phyloP scores from a whole-genome alignment of 2,329 filamentous ascomycete species.

The Elsinoe batatas region DNA sequence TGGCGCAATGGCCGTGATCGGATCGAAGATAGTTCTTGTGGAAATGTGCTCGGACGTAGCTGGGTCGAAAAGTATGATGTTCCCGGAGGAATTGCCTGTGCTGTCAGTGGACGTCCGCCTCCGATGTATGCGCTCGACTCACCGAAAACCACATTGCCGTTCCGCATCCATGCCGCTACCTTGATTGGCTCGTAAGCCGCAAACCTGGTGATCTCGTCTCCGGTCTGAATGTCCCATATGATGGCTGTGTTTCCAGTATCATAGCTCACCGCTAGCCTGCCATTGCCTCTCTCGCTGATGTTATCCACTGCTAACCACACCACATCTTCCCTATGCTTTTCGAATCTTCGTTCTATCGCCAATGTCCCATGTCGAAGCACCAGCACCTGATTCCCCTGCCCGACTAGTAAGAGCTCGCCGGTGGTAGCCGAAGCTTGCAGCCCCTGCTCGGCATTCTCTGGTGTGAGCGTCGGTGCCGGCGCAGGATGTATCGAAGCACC shows the following conservation, averaged over 20 bases:
- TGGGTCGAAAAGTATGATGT: constrained; percentile 89
- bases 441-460: constrained; percentile 39
- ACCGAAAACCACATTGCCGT: constrained; percentile 97
- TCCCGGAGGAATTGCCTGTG: constrained; percentile 80
- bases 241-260: constrained; percentile 86
- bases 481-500: constrained; percentile 24
- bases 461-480: constrained; percentile 36
- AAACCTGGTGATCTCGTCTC: constrained; percentile 84
- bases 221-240: constrained; percentile 91
- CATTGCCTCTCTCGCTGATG: constrained; percentile 74
- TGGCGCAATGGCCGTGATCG: constrained; percentile 87
- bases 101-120: constrained; percentile 14
- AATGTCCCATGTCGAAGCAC: constrained; percentile 89
- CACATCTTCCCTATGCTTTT: constrained; percentile 73
- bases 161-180: constrained; percentile 88
- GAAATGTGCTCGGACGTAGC: constrained; percentile 88
- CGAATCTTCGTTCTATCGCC: constrained; percentile 77
- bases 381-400: constrained; percentile 69
- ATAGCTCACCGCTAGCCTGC: constrained; percentile 83
- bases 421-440: constrained; percentile 88
- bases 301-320: constrained; percentile 82
- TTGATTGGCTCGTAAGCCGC: constrained; percentile 79
- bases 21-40: constrained; percentile 83
- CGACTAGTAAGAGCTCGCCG: constrained; percentile 80
- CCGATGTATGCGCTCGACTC: constrained; percentile 27